These are phyloP conservation scores for Warburgia ugandensis DNA, from an alignment of 164 flowering plant species.

Conservation along the genomic window DNA sequence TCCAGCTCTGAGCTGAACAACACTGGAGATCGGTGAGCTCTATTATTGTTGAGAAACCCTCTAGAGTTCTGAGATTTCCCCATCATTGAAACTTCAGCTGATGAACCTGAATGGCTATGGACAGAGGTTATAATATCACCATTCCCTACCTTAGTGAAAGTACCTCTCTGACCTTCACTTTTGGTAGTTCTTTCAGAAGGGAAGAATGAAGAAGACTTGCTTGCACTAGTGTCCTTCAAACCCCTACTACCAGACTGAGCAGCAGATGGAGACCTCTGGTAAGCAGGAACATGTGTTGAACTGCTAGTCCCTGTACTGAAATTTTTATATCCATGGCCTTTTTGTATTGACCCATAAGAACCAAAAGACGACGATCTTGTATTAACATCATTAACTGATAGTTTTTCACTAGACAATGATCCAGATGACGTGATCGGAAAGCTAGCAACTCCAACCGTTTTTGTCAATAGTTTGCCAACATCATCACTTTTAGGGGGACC, in stretches of 20 bases:
- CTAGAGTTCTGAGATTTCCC: constrained; percentile 22
- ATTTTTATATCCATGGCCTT: constrained; percentile 11
- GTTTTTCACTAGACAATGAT: constrained; percentile 20
- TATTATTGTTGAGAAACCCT: constrained; percentile 19
- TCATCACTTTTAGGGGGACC: constrained; percentile 12
- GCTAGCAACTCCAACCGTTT: constrained; percentile 15
- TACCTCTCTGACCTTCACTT: constrained; percentile 22
- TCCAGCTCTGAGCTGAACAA: constrained; percentile 32
- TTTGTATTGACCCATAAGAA: constrained; percentile 2
- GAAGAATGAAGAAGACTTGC: constrained; percentile 12
- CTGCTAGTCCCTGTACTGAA: constrained; percentile 8
- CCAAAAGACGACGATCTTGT: constrained; percentile 19
- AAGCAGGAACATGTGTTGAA: constrained; percentile 13
- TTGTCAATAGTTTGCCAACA: constrained; percentile 11
- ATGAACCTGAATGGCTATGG: constrained; percentile 24
- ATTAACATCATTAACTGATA: constrained; percentile 8
- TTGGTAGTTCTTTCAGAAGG: constrained; percentile 18
- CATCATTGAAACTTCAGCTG: constrained; percentile 17
- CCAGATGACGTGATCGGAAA: constrained; percentile 18
- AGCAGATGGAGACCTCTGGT: constrained; percentile 8
- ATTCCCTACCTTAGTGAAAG: constrained; percentile 15
- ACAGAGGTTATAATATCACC: constrained; percentile 27
- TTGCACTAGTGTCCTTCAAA: constrained; percentile 14
- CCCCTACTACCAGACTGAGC: constrained; percentile 9
- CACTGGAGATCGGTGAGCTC: constrained; percentile 16